A percentile compares a stretch with the other conserved stretches of the same genome.
Evolutionary conservation across 2,329 filamentous ascomycete species (phyloP).

Genomic region (Emergomyces pasteurianus): DNA sequence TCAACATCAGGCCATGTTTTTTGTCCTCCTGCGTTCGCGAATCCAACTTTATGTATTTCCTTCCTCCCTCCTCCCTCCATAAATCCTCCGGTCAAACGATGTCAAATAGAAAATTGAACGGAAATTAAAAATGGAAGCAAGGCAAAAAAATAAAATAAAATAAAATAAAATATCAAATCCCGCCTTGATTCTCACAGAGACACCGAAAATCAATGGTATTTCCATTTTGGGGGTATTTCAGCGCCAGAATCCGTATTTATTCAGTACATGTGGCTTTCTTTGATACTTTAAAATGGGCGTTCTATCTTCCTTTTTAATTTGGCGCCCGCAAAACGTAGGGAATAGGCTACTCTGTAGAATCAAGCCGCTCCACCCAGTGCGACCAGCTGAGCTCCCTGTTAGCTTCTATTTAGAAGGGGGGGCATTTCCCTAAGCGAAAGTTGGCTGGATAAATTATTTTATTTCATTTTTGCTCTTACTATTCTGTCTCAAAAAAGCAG

Average conservation of each 20-base stretch:
- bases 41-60: not conserved
- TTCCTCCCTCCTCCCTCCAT: not conserved
- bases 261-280: not conserved
- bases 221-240: not conserved
- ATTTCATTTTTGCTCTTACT: not conserved
- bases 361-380: not conserved
- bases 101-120: not conserved
- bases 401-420: not conserved
- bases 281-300: not conserved
- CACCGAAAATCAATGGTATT: not conserved
- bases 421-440: not conserved
- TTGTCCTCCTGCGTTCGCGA: not conserved
- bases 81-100: too few species aligned
- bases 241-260: not conserved
- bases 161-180: too few species aligned
- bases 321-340: not conserved
- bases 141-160: conserved; percentile 4
- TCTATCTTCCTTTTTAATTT: not conserved
- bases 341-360: not conserved
- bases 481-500: not conserved
- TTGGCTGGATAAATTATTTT: not conserved
- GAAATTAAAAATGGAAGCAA: conserved; percentile 7
- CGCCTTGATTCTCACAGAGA: not conserved
- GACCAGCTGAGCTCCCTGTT: not conserved
- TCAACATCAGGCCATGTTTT: not conserved